A percentile compares a stretch with the other conserved stretches of the same genome.
Conservation (phyloP, 805 yeast species). For the Candida maesae region DNA sequence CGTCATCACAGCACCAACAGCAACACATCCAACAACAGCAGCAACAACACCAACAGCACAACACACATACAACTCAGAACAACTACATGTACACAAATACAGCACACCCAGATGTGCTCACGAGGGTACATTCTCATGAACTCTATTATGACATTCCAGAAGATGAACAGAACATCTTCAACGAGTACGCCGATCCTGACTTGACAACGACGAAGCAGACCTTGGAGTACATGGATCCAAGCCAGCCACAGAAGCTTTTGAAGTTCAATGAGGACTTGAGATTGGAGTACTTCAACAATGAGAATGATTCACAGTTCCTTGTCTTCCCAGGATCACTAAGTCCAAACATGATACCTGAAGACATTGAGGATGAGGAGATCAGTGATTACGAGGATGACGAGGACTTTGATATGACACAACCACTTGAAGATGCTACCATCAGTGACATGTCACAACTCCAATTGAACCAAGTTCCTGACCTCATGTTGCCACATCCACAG, state of each 20-base stretch:
- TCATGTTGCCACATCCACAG: slow-evolving; percentile 6
- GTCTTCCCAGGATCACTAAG: slow-evolving; percentile 19
- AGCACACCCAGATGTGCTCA: slow-evolving; percentile 6
- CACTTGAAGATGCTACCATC: slow-evolving; percentile 7
- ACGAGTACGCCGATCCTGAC: slow-evolving; percentile 26
- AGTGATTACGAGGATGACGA: slow-evolving; percentile 25
- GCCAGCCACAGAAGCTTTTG: slow-evolving; percentile 15
- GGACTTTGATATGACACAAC: slow-evolving; percentile 15
- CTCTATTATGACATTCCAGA: slow-evolving; percentile 27
- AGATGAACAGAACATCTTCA: slow-evolving; percentile 18
- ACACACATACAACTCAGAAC: neutral
- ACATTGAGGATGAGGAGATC: slow-evolving; percentile 25
- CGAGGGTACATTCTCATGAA: slow-evolving; percentile 19
- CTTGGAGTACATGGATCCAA: slow-evolving; percentile 8
- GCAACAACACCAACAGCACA: too few relatives aligned
- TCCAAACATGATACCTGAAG: slow-evolving; percentile 24
- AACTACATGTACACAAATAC: slow-evolving; percentile 4
- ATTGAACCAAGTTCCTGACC: slow-evolving; percentile 6
- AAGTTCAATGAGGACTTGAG: slow-evolving; percentile 28
- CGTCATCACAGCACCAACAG: slow-evolving; percentile 2
- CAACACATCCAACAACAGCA: too few relatives aligned
- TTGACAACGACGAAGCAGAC: slow-evolving; percentile 24
- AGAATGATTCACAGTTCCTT: slow-evolving; percentile 22
- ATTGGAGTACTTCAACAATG: slow-evolving; percentile 24
- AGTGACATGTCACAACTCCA: slow-evolving; percentile 2